Conservation (phyloP, 1,139 yeast genomes). For the Saccharomycopsis hybrid region DNA sequence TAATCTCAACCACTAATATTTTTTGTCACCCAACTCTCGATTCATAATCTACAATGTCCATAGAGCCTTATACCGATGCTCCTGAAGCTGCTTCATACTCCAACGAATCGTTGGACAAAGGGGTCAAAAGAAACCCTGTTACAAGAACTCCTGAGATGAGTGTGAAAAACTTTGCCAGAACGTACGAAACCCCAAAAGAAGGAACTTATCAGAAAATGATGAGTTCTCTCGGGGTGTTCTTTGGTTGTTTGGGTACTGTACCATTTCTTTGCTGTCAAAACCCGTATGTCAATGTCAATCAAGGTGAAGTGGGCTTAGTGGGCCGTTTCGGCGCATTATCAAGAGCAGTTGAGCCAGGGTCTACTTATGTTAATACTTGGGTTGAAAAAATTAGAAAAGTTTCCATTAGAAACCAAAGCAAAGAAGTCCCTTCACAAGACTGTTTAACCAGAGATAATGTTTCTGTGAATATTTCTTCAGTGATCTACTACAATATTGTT, state of each 20-base stretch:
- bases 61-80: background rate
- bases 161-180: slow-evolving; percentile 1
- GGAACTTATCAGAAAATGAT: slow-evolving; percentile 35
- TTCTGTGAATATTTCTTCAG: slow-evolving; percentile 54
- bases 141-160: slow-evolving; percentile 5
- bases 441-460: slow-evolving; percentile 72
- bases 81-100: background rate
- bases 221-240: slow-evolving; percentile 37
- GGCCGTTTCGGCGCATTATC: slow-evolving; percentile 66
- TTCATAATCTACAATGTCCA: no score
- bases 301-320: slow-evolving; percentile 67
- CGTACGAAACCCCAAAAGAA: slow-evolving; percentile 22
- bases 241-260: slow-evolving; percentile 50
- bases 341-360: slow-evolving; percentile 65
- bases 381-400: slow-evolving; percentile 51
- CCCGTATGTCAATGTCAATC: slow-evolving; percentile 56
- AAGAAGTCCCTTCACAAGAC: slow-evolving; percentile 61
- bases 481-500: slow-evolving; percentile 59
- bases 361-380: slow-evolving; percentile 58
- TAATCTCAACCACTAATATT: no score
- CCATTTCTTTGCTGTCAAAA: slow-evolving; percentile 52
- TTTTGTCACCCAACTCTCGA: no score
- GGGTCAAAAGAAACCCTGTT: background rate
- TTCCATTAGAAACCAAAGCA: slow-evolving; percentile 52
- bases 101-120: background rate